Evolutionary conservation across 148 eudicot genomes (phyloP).

Genomic region (Cornus florida): DNA sequence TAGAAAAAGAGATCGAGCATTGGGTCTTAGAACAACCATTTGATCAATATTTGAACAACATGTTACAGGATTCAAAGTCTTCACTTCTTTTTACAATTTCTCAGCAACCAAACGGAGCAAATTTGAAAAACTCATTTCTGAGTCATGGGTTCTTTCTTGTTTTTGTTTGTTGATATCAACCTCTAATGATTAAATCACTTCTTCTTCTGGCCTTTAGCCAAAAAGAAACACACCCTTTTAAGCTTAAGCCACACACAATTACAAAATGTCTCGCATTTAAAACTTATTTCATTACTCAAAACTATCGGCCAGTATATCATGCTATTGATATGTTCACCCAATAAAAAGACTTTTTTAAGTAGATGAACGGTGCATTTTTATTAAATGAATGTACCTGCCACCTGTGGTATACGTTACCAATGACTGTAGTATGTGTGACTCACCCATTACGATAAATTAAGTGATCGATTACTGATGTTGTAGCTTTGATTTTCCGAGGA

Average conservation of each 20-base stretch:
- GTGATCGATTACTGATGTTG: no score
- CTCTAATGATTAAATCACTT: neutral
- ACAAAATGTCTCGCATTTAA: no score
- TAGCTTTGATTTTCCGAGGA: neutral
- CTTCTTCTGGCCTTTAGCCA: neutral
- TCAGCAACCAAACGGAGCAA: neutral
- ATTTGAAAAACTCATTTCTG: neutral
- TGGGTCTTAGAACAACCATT: neutral
- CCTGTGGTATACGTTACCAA: no score
- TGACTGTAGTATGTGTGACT: no score
- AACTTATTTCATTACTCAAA: no score
- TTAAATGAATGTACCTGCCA: no score
- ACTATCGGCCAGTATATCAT: no score
- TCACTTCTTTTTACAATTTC: neutral
- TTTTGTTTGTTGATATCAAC: neutral
- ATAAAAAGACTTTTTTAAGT: no score
- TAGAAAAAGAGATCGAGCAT: neutral
- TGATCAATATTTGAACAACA: neutral
- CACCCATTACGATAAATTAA: no score
- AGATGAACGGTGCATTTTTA: no score
- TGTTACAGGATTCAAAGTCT: neutral
- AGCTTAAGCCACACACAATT: neutral
- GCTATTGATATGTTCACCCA: no score
- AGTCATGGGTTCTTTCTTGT: neutral
- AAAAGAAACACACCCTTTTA: neutral